Evolutionary conservation across 208 protist species (phyloP).

Genomic region (Leishmania tropica): DNA sequence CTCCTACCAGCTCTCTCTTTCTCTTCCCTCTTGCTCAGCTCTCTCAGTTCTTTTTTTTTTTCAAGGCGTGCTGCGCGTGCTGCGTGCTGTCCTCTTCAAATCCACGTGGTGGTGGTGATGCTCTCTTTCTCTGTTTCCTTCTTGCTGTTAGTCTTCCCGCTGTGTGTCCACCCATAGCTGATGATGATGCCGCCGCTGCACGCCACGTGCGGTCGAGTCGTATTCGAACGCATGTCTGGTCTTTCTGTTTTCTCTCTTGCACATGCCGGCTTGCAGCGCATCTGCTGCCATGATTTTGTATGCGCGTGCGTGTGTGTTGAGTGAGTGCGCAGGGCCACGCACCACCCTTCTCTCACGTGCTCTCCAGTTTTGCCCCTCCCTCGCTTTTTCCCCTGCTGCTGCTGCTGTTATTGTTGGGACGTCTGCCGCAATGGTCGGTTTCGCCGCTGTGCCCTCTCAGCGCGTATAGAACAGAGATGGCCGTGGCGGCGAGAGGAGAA

Average conservation of each 20-base stretch:
- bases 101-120: too few relatives aligned
- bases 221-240: background rate
- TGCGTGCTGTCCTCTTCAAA: background rate
- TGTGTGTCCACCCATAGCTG: too few relatives aligned
- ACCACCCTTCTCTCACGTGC: background rate
- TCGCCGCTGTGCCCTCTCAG: background rate
- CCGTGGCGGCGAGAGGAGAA: too few relatives aligned
- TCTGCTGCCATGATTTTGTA: background rate
- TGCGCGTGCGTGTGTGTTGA: background rate
- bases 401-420: too few relatives aligned
- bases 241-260: background rate
- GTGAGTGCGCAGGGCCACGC: background rate
- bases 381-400: background rate
- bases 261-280: background rate
- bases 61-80: background rate
- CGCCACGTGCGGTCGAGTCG: too few relatives aligned
- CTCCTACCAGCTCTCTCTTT: background rate
- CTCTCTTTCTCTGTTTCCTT: too few relatives aligned
- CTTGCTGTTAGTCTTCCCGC: too few relatives aligned
- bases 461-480: background rate
- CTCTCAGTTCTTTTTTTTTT: background rate
- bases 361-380: background rate
- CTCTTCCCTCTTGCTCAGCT: background rate
- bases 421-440: background rate
- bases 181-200: too few relatives aligned